Evolutionary conservation across 306 rosid genomes (phyloP).

Genomic region (Acacia confusa): DNA sequence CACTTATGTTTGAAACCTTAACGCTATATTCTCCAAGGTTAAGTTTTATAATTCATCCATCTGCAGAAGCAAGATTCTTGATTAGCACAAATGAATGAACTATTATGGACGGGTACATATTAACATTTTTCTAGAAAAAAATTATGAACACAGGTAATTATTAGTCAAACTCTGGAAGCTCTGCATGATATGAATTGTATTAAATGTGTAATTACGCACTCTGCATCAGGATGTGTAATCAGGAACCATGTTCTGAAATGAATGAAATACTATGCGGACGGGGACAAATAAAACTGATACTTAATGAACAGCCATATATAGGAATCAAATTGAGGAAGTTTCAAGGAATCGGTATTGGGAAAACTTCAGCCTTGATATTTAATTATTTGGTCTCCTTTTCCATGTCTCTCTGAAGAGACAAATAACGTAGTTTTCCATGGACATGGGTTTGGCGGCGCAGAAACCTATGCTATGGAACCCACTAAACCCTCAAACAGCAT

Average conservation of each 20-base stretch:
- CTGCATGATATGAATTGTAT: background rate
- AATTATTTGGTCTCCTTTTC: background rate
- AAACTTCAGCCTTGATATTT: background rate
- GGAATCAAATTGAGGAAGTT: constrained; percentile 30
- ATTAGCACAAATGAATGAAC: constrained; percentile 3
- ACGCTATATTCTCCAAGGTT: background rate
- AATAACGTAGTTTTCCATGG: constrained; percentile 22
- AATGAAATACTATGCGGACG: background rate
- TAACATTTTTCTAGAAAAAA: background rate
- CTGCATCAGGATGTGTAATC: too few species aligned
- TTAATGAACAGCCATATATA: background rate
- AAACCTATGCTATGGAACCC: constrained; percentile 30
- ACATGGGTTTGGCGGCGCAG: constrained; percentile 23
- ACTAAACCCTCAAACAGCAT: constrained; percentile 10
- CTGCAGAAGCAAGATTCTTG: background rate
- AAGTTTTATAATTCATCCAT: background rate
- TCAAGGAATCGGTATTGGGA: constrained; percentile 22
- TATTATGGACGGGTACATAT: background rate
- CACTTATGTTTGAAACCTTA: constrained; percentile 41
- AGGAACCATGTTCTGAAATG: too few species aligned
- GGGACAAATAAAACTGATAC: constrained; percentile 16
- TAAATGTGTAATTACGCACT: too few species aligned
- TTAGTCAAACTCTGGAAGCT: background rate
- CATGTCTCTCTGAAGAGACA: constrained; percentile 37
- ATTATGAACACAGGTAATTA: background rate